phyloP scores from a whole-genome alignment of 2,329 filamentous ascomycete genomes.

The Penicillium italicum region DNA sequence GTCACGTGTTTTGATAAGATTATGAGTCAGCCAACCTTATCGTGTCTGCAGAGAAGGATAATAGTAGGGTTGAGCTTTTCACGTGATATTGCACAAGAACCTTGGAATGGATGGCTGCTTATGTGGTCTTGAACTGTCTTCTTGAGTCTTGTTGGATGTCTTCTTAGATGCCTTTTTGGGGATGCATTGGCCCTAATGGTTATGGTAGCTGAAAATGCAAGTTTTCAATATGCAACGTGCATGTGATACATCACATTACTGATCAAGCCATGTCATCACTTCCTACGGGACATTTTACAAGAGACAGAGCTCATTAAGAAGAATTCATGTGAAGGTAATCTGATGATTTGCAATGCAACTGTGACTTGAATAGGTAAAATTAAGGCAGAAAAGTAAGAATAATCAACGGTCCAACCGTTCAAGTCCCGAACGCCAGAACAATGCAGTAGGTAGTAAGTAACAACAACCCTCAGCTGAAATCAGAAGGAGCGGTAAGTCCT shows the following conservation, averaged over 20 bases:
- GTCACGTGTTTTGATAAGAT: constrained; percentile 22
- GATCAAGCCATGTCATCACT: background rate
- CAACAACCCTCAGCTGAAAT: constrained; percentile 21
- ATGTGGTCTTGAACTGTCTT: too few relatives aligned
- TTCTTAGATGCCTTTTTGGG: too few relatives aligned
- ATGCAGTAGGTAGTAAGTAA: constrained; percentile 22
- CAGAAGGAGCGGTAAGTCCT: constrained; percentile 8
- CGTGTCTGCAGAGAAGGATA: background rate
- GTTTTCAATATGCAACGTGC: too few relatives aligned
- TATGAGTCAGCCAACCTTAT: background rate
- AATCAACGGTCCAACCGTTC: constrained; percentile 5
- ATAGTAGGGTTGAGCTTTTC: background rate
- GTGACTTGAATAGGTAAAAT: background rate
- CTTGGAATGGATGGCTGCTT: too few relatives aligned
- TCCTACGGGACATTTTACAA: background rate
- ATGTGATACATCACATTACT: too few relatives aligned
- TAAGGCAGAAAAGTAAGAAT: background rate
- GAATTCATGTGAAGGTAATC: background rate
- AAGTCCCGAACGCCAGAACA: constrained; percentile 27
- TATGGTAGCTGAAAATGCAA: too few relatives aligned
- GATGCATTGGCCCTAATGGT: too few relatives aligned
- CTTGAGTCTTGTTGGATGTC: too few relatives aligned
- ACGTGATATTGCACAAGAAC: background rate
- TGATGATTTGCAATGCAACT: background rate
- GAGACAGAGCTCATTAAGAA: background rate